These are phyloP conservation scores for Penicillium frequentans DNA, from an alignment of 2,329 filamentous ascomycete species.

Conservation along the genomic window DNA sequence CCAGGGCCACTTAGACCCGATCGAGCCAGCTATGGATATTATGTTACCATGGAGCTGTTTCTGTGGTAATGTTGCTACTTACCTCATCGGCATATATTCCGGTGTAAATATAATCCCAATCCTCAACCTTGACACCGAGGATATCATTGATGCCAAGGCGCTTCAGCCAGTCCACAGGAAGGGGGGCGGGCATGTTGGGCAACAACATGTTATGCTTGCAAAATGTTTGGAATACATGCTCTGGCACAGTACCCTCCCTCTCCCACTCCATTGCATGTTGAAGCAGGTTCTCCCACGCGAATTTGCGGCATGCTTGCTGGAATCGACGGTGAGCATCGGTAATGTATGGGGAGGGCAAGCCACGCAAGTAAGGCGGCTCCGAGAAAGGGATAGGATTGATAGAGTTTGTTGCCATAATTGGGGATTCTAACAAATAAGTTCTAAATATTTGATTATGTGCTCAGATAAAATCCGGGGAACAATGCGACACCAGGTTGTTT, in stretches of 20 bases:
- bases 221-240: slow-evolving; percentile 65
- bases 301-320: slow-evolving; percentile 67
- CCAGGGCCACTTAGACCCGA: slow-evolving; percentile 64
- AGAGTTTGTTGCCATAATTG: slow-evolving; percentile 31
- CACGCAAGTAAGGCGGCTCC: slow-evolving; percentile 69
- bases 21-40: slow-evolving; percentile 55
- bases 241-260: slow-evolving; percentile 61
- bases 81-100: slow-evolving; percentile 70
- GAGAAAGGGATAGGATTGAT: slow-evolving; percentile 62
- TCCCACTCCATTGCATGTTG: slow-evolving; percentile 70
- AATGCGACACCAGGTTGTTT: background rate
- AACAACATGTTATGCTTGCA: slow-evolving; percentile 67
- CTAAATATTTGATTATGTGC: background rate
- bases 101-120: slow-evolving; percentile 71
- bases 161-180: slow-evolving; percentile 68
- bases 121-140: slow-evolving; percentile 66
- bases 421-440: background rate
- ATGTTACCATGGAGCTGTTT: background rate
- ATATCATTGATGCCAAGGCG: slow-evolving; percentile 66
- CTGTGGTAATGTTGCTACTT: background rate
- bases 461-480: background rate
- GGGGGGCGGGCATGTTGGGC: slow-evolving; percentile 67
- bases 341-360: slow-evolving; percentile 71
- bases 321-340: slow-evolving; percentile 64
- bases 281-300: slow-evolving; percentile 63